Evolutionary conservation across 129 eudicot genomes (phyloP).

Genomic region (Oenanthe sinensis): DNA sequence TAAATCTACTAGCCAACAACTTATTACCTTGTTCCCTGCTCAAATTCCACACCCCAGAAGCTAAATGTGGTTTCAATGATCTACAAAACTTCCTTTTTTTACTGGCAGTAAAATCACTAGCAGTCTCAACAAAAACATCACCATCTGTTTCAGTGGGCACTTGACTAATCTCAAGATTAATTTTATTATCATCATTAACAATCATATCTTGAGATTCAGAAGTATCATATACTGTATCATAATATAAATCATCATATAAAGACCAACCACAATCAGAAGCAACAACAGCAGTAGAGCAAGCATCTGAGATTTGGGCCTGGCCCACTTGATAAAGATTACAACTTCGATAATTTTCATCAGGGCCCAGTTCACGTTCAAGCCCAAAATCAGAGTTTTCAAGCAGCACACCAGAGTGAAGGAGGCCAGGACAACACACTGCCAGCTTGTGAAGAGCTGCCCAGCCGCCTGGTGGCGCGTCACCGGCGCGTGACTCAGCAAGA

Average conservation of each 20-base stretch:
- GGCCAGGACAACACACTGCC: constrained; percentile 54
- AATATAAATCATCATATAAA: constrained; percentile 64
- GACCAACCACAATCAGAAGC: constrained; percentile 49
- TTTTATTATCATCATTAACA: constrained; percentile 6
- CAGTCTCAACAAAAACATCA: constrained; percentile 1
- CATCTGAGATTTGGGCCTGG: constrained; percentile 12
- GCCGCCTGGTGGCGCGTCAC: constrained; percentile 26
- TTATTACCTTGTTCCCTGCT: constrained; percentile 90
- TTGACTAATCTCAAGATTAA: constrained; percentile 12
- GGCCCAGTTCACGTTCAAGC: constrained; percentile 44
- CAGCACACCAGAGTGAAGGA: constrained; percentile 39
- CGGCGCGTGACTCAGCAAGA: constrained; percentile 11
- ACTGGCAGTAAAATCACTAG: constrained; percentile 16
- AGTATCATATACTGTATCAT: constrained; percentile 54
- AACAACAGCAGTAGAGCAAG: constrained; percentile 19
- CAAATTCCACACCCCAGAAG: constrained; percentile 71
- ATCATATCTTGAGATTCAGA: constrained; percentile 20
- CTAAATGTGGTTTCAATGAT: constrained; percentile 53
- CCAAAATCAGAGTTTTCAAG: constrained; percentile 62
- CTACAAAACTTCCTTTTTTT: constrained; percentile 45
- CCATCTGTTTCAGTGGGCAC: constrained; percentile 4
- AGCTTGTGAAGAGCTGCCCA: constrained; percentile 49
- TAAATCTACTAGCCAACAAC: constrained; percentile 73
- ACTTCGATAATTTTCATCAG: constrained; percentile 24
- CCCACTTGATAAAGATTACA: constrained; percentile 13